A percentile compares a stretch with the other conserved stretches of the same genome.
These are phyloP conservation scores for Gentiana dahurica DNA, from an alignment of 257 asterid species.

Conservation along the genomic window DNA sequence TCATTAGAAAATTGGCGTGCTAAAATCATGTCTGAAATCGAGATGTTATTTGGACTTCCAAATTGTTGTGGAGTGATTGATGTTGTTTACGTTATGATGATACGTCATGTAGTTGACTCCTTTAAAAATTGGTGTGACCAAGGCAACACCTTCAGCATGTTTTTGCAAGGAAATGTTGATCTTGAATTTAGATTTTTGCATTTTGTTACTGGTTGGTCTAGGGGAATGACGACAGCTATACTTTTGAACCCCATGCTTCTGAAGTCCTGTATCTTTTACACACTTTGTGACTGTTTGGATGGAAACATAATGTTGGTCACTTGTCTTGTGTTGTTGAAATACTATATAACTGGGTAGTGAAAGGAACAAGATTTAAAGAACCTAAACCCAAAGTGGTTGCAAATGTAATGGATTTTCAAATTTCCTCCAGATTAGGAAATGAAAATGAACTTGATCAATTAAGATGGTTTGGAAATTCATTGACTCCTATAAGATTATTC, in stretches of 20 bases:
- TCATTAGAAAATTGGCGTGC: no score
- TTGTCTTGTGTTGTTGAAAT: no score
- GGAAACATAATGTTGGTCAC: conserved; percentile 19
- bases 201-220: conserved; percentile 93
- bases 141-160: conserved; percentile 83
- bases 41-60: conserved; percentile 48
- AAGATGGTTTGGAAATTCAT: no score
- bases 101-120: conserved; percentile 86
- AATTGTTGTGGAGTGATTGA: conserved; percentile 93
- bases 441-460: no score
- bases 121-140: conserved; percentile 95
- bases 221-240: conserved; percentile 79
- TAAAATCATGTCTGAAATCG: conserved; percentile 45
- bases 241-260: conserved; percentile 22
- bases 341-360: no score
- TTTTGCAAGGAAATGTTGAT: conserved; percentile 81
- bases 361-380: no score
- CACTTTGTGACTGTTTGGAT: conserved; percentile 60
- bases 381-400: no score
- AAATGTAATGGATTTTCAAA: no score
- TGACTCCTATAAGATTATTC: no score
- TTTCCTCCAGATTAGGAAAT: no score
- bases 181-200: conserved; percentile 59
- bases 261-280: conserved; percentile 54
- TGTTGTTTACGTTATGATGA: conserved; percentile 79